A percentile compares a stretch with the other conserved stretches of the same genome.
Evolutionary conservation across 1,139 yeast species (phyloP).

Genomic region (Diutina mesorugosa): DNA sequence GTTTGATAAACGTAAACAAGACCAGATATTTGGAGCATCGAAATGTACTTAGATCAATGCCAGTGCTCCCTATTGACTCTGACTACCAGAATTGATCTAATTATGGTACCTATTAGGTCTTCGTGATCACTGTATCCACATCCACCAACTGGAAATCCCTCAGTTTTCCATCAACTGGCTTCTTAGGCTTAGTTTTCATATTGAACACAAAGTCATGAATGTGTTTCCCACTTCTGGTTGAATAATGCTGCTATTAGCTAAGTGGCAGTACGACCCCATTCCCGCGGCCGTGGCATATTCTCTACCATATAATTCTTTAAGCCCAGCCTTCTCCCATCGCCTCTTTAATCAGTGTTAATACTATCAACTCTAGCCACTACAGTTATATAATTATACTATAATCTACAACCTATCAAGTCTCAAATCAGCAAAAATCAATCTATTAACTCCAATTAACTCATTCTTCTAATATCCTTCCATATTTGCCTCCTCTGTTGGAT

Average conservation of each 20-base stretch:
- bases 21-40: too few species aligned
- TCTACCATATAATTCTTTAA: constrained; percentile 38
- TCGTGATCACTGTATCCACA: constrained; percentile 39
- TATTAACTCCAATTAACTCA: not conserved
- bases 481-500: not conserved
- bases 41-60: too few species aligned
- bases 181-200: constrained; percentile 34
- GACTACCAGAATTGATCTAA: too few species aligned
- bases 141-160: constrained; percentile 55
- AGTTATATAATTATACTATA: too few species aligned
- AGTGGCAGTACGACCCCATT: constrained; percentile 40
- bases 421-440: not conserved
- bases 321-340: constrained; percentile 89
- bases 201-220: constrained; percentile 22
- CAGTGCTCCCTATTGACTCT: too few species aligned
- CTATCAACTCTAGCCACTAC: too few species aligned
- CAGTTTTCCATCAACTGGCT: constrained; percentile 87
- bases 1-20: too few species aligned
- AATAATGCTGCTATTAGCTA: constrained; percentile 18
- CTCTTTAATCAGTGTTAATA: constrained; percentile 60
- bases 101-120: constrained; percentile 6
- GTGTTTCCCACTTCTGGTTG: constrained; percentile 72
- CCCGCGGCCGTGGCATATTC: constrained; percentile 42
- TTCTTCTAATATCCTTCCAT: too few species aligned
- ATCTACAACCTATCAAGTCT: too few species aligned